These are phyloP conservation scores for Filobasidium floriforme DNA, from an alignment of 768 basidiomycete genomes.

Conservation along the genomic window DNA sequence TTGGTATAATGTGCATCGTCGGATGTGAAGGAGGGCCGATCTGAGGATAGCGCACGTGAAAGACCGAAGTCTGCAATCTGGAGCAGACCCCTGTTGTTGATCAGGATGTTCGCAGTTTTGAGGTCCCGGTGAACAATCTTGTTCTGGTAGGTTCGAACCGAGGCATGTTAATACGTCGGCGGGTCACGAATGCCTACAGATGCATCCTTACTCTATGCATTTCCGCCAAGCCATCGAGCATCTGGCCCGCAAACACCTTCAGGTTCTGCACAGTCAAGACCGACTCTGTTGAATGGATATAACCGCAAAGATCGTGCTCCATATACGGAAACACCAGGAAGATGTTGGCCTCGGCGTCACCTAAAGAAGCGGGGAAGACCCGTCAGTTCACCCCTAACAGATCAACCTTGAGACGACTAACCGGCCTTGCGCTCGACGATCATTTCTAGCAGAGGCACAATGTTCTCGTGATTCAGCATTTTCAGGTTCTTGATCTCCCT, in stretches of 20 bases:
- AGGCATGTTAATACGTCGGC: background rate
- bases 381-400: background rate
- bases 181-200: background rate
- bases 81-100: conserved; percentile 73
- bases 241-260: conserved; percentile 91
- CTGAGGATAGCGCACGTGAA: conserved; percentile 59
- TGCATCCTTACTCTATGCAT: conserved; percentile 70
- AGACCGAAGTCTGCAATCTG: conserved; percentile 95
- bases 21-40: background rate
- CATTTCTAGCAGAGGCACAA: conserved; percentile 86
- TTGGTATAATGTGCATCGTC: conserved; percentile 74
- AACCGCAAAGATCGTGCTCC: conserved; percentile 95
- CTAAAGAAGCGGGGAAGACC: conserved; percentile 8
- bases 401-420: background rate
- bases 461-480: conserved; percentile 71
- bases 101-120: conserved; percentile 95
- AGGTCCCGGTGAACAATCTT: conserved; percentile 96
- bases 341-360: conserved; percentile 52
- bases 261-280: conserved; percentile 74
- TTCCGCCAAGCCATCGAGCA: conserved; percentile 91
- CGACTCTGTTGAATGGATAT: conserved; percentile 78
- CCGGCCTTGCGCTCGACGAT: conserved; percentile 54
- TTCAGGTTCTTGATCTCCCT: conserved; percentile 97
- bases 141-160: conserved; percentile 55
- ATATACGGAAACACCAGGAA: conserved; percentile 99